Evolutionary conservation across 2,329 filamentous ascomycete genomes (phyloP).

Genomic region (Cordyceps militaris): DNA sequence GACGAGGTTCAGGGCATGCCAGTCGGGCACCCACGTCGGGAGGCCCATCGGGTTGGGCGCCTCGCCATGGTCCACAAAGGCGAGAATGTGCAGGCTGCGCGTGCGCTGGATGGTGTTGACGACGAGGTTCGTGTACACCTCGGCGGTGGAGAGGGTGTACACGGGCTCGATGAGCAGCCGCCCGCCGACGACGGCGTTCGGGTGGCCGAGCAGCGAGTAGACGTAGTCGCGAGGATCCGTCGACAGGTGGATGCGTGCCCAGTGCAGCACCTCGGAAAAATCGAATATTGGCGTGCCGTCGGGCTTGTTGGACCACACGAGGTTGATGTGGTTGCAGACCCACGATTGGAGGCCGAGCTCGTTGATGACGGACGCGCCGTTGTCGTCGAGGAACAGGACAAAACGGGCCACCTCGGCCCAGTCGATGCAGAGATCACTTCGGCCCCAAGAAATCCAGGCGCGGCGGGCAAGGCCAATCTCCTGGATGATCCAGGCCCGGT

Average conservation of each 20-base stretch:
- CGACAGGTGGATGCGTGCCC: constrained; percentile 11
- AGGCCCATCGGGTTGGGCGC: constrained; percentile 2
- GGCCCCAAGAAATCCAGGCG: constrained; percentile 9
- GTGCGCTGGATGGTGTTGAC: constrained; percentile 1
- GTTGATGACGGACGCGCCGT: constrained; percentile 14
- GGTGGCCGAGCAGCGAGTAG: constrained; percentile 12
- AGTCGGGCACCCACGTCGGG: constrained; percentile 12
- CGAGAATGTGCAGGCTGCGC: constrained; percentile 9
- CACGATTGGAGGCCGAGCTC: constrained; percentile 11
- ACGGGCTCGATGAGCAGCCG: constrained; percentile 1
- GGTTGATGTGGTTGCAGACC: constrained; percentile 14
- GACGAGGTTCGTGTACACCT: constrained; percentile 9
- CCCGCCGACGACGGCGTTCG: constrained; percentile 6
- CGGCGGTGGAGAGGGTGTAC: not conserved
- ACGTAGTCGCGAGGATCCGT: constrained; percentile 12
- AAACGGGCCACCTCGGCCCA: constrained; percentile 7
- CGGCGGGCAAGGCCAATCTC: constrained; percentile 16
- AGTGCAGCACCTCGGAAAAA: constrained; percentile 12
- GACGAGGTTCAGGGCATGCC: constrained; percentile 11
- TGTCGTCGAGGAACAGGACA: constrained; percentile 8
- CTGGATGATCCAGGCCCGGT: constrained; percentile 19
- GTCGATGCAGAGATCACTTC: constrained; percentile 5
- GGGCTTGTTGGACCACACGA: constrained; percentile 10
- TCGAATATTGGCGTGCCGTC: constrained; percentile 7
- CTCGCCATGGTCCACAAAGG: constrained; percentile 12